These are phyloP conservation scores for Clarkia xantiana DNA, from an alignment of 345 rosid genomes.

Conservation along the genomic window DNA sequence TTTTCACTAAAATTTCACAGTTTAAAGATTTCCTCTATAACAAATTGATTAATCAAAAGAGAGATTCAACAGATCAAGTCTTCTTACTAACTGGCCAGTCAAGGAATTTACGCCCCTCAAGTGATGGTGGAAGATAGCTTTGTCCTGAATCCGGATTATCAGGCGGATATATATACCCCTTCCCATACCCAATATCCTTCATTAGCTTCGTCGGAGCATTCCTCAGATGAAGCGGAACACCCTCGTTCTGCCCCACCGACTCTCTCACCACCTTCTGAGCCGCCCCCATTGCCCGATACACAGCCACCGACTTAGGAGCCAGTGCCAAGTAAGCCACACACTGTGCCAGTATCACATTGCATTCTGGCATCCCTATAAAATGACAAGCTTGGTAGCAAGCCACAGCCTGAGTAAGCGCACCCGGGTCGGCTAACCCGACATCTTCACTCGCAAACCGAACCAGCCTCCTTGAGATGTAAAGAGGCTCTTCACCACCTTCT, in stretches of 20 bases:
- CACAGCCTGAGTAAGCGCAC: constrained; percentile 69
- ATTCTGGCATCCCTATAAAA: constrained; percentile 80
- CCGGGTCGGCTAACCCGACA: constrained; percentile 67
- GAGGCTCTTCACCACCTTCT: constrained; percentile 80
- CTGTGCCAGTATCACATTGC: constrained; percentile 65
- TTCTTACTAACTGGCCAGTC: constrained; percentile 36
- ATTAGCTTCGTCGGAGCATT: constrained; percentile 75
- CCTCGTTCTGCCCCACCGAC: constrained; percentile 67
- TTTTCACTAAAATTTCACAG: too few relatives aligned
- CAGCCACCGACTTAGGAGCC: constrained; percentile 64
- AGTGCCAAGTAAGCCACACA: constrained; percentile 69
- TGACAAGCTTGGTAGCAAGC: constrained; percentile 85
- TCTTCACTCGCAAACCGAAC: constrained; percentile 82
- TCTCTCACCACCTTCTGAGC: constrained; percentile 59
- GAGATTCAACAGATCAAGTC: too few relatives aligned
- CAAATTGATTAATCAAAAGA: too few relatives aligned
- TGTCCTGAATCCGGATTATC: constrained; percentile 44
- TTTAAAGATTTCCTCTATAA: too few relatives aligned
- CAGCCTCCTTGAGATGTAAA: constrained; percentile 68
- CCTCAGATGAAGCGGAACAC: constrained; percentile 74
- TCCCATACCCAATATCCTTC: constrained; percentile 71
- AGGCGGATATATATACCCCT: constrained; percentile 68
- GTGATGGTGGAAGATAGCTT: constrained; percentile 49
- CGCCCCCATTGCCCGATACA: constrained; percentile 49
- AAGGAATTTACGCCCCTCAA: constrained; percentile 55